Evolutionary conservation across 1,139 yeast genomes (phyloP), one percentile per base, ranked within the genome.

Genomic region (Diutina ranongensis): DNA sequence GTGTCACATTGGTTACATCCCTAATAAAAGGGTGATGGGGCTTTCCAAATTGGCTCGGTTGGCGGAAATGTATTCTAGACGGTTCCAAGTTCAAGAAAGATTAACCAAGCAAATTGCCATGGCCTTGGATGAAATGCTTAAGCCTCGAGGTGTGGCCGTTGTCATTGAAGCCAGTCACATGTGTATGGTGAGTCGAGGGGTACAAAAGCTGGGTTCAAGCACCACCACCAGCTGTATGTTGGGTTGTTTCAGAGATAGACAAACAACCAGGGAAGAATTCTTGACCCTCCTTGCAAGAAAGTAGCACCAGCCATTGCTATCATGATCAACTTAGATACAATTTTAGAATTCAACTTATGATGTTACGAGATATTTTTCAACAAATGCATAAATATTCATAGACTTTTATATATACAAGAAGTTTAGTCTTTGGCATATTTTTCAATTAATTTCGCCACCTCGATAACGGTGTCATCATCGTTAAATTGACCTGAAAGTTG

Each of bases 151-250:
- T 47, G 98, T 92, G 13, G 98, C 97, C 0, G 98, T 92, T 36
- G 97, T 92, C 21, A 88, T 92, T 58, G 98, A 92, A 63, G 97
- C 97, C 25, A 79, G 94, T 9, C 99, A 92, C 61, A 92, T 94
- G 98, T 92, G 99, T 64, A 92, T 92, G 99, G 97, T 89, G 31
- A 87, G 95, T 63, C 78, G 99, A 59, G 99, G 99, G 45, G 88
- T 92, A 21, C 97, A 92, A 62, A 94, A 92, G 64, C 80, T 95
- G 0, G 97, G 97, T 1, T 83, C 95, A 19, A 76, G 86, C 25
- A 92, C 99, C 2, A 81, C 92, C 42, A 94, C 98, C 27, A 86
- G 96, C 58, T 89, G 97, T 60, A 88, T 92, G 97, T 74, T 92
- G 57, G 98, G 98, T 13, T 83, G 95, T 54, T 89, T 92, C 71